Evolutionary conservation across 495 filamentous ascomycete genomes (phyloP), one percentile per base, ranked within the genome.

Genomic region (Xylaria bambusicola): DNA sequence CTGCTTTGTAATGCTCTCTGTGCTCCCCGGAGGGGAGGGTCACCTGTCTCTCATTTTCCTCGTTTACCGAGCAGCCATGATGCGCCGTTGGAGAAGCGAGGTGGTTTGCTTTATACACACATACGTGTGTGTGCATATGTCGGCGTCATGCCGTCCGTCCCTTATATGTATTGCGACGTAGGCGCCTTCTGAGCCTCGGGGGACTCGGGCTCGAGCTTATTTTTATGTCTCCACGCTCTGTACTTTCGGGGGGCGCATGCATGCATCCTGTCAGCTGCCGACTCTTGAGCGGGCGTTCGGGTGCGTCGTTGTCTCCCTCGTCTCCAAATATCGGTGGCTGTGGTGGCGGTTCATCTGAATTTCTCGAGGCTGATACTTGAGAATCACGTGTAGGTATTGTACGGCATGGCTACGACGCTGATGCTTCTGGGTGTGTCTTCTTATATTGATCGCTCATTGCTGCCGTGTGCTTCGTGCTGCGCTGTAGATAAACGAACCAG

Each of bases 221-320:
- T 3, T 53, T 26, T 44, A 41, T 27, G 23, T 38, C 38, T 42
- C 8, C 52, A 53, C 26, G 21, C 20, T 42, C 40, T 54, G 52
- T 13, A 44, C 52, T 54, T 44, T 42, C 38, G 51, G 38, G 15
- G 38, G 52, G 52, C 52, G 26, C 44, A 47, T 47, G 45, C 52
- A 54, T 54, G 52, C 38, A 54, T 54, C 36, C 52, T 31, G 36
- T 42, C 52, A 54, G 38, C 38, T 31, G 23, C 12, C 8, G 33
- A 29, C 35, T 13, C n/a, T 44, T 38, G 52, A 20, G 36, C 21
- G n/a, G 36, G 15, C 17, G 52, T 2, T 44, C 23, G 24, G 38
- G 36, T 33, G 36, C 36, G 36, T 38, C 12, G 6, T 15, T 38
- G 36, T 38, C 36, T 38, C 13, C 3, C 36, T 38, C 13, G 5